Base-by-base conservation (phyloP, 805 yeast genomes). In the Tetrapisispora pingtungensis region DNA sequence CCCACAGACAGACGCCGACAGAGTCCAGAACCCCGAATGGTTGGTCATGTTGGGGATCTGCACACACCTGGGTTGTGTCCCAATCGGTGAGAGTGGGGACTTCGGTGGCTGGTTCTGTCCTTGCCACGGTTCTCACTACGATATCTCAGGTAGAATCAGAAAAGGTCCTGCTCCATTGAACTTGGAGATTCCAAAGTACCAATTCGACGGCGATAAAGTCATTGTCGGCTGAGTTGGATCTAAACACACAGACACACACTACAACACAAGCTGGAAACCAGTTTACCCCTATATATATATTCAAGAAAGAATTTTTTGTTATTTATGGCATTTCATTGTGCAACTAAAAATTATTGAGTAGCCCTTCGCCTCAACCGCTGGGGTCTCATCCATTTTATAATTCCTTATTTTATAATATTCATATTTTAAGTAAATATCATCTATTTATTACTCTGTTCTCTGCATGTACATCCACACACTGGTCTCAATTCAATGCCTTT, bases 51-150 rank as follows among this genome's bases (percentile, higher is more conserved):
- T 93, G 73, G 99, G 99, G 74, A 90, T 93, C 69, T 93, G 99
- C 78, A 93, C 99, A 56, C 99, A 93, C 70, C 81, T 93, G 77
- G 99, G 99, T 70, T 93, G 99, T 83, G 99, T 93, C 51, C 99
- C 99, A 57, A 93, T 93, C 64, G 99, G 99, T 68, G 97, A 93
- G 75, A 82, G 97, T 56, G 99, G 99, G 73, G 99, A 93, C 71
- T 93, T 78, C 61, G 97, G 97, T 68, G 99, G 99, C 68, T 93
- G 99, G 99, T 93, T 93, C 90, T 93, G 98, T 73, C 98, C 99
- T 55, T 93, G 98, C 77, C 99, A 94, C 78, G 99, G 98, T 79
- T 90, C 97, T 66, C 98, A 94, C 72, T 93, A 93, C 73, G 98
- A 93, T 74, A 94, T 94, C 73, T 89, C 97, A 53, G 99, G 99